phyloP scores from a whole-genome alignment of 2,329 filamentous ascomycete genomes.

The Fusarium tjaetaba region DNA sequence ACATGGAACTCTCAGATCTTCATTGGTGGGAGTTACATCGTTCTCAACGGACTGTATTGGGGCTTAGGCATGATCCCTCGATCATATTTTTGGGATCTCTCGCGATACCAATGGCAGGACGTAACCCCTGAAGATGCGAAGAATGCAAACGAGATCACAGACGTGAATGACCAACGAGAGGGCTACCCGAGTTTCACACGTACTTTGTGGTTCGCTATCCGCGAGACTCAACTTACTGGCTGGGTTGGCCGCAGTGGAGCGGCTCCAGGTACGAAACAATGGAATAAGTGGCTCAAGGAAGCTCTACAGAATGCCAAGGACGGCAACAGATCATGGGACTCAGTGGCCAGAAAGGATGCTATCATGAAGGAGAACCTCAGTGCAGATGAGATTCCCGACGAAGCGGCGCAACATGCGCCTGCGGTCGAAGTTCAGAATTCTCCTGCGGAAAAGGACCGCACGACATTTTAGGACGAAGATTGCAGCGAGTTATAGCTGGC shows the following conservation, averaged over 20 bases:
- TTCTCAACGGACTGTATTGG: constrained; percentile 70
- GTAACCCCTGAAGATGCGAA: constrained; percentile 53
- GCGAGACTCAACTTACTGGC: constrained; percentile 60
- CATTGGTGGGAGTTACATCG: constrained; percentile 66
- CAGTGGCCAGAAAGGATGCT: constrained; percentile 60
- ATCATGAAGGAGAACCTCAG: constrained; percentile 54
- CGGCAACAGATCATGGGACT: constrained; percentile 52
- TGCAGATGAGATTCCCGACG: constrained; percentile 33
- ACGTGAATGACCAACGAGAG: constrained; percentile 49
- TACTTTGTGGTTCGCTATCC: constrained; percentile 68
- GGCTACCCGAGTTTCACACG: constrained; percentile 61
- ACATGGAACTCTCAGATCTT: constrained; percentile 69
- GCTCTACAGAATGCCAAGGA: constrained; percentile 54
- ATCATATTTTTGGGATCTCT: constrained; percentile 66
- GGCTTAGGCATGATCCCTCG: constrained; percentile 61
- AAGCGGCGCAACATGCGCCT: constrained; percentile 46
- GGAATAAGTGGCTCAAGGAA: constrained; percentile 64
- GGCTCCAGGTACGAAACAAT: constrained; percentile 62
- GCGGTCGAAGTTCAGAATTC: constrained; percentile 40
- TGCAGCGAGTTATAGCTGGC: not conserved
- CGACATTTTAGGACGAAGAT: constrained; percentile 33
- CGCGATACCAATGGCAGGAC: constrained; percentile 57
- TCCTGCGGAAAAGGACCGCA: constrained; percentile 33
- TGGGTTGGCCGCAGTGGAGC: constrained; percentile 65
- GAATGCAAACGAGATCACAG: constrained; percentile 48